These are phyloP conservation scores for Phytophthora capsici DNA, from an alignment of 352 stramenopile genomes.

Conservation along the genomic window DNA sequence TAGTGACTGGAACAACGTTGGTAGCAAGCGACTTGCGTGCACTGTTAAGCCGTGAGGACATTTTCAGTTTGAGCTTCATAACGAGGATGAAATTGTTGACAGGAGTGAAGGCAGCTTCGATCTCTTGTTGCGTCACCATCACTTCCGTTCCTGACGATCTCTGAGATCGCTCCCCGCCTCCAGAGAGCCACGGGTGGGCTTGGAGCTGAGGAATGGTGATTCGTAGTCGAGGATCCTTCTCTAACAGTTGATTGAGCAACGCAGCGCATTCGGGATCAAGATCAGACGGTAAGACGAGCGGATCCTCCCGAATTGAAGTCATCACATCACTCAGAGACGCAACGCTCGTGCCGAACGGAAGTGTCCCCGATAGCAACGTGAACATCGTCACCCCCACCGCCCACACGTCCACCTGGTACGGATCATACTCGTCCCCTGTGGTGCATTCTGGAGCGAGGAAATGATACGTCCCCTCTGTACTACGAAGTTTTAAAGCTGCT, in stretches of 20 bases:
- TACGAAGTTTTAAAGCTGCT: constrained; percentile 45
- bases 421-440: constrained; percentile 74
- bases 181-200: constrained; percentile 54
- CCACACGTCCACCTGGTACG: constrained; percentile 86
- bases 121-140: constrained; percentile 66
- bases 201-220: constrained; percentile 67
- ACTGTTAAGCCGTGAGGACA: constrained; percentile 56
- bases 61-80: constrained; percentile 79
- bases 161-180: not conserved
- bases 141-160: constrained; percentile 22
- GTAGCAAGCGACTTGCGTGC: constrained; percentile 39
- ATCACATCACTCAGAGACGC: constrained; percentile 70
- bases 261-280: constrained; percentile 54
- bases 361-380: constrained; percentile 61
- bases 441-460: constrained; percentile 88
- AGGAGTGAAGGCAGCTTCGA: constrained; percentile 78
- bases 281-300: constrained; percentile 42
- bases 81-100: constrained; percentile 87
- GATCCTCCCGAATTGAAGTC: constrained; percentile 71
- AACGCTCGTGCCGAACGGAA: constrained; percentile 75
- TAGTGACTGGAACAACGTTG: constrained; percentile 15
- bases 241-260: constrained; percentile 55
- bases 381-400: constrained; percentile 84
- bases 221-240: constrained; percentile 60
- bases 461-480: constrained; percentile 89